A percentile compares a stretch with the other conserved stretches of the same genome.
phyloP scores from a whole-genome alignment of 164 flowering plant genomes.

The Warburgia ugandensis region DNA sequence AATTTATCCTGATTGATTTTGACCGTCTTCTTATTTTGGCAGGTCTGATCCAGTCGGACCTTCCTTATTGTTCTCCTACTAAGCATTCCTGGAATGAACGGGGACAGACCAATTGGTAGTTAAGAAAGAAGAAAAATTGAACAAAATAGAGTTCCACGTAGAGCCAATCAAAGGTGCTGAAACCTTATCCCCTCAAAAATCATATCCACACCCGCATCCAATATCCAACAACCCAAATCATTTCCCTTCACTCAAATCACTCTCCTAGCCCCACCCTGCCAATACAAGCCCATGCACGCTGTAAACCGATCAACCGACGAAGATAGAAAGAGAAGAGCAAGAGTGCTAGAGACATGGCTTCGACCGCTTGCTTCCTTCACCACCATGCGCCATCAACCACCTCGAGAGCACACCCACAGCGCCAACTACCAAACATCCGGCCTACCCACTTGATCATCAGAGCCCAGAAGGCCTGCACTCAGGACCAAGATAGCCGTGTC shows the following conservation, averaged over 20 bases:
- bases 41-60: too few relatives aligned
- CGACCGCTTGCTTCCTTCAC: slow-evolving; percentile 88
- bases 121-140: background rate
- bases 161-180: slow-evolving; percentile 38
- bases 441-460: slow-evolving; percentile 42
- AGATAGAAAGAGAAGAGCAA: background rate
- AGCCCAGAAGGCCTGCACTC: slow-evolving; percentile 50
- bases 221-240: slow-evolving; percentile 34
- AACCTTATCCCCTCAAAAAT: slow-evolving; percentile 54
- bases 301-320: background rate
- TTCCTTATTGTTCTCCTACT: too few relatives aligned
- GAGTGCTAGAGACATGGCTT: slow-evolving; percentile 45
- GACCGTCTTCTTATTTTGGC: too few relatives aligned
- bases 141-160: slow-evolving; percentile 11
- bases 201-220: slow-evolving; percentile 37
- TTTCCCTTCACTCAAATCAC: slow-evolving; percentile 24
- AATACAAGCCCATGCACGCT: background rate
- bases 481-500: slow-evolving; percentile 16
- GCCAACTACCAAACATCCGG: slow-evolving; percentile 25
- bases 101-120: slow-evolving; percentile 6
- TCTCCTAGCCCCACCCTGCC: background rate
- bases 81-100: too few relatives aligned
- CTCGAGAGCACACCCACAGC: slow-evolving; percentile 23
- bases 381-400: slow-evolving; percentile 54
- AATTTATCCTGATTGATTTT: too few relatives aligned